Evolutionary conservation across 306 rosid genomes (phyloP).

Genomic region (Senna siamea): DNA sequence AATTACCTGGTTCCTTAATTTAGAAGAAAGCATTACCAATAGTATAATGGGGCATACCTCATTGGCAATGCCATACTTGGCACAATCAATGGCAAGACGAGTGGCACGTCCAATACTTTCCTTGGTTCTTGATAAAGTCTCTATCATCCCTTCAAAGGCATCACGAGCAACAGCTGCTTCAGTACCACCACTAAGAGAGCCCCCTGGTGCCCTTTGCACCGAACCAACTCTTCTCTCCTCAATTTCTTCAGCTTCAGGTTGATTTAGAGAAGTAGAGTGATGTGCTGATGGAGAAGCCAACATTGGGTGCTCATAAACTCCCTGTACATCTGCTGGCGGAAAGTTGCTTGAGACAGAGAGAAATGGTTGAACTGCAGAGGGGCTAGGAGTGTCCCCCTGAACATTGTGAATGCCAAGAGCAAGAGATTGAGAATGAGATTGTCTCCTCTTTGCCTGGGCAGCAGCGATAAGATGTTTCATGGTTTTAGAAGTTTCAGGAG

Average conservation of each 20-base stretch:
- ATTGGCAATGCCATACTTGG: constrained; percentile 94
- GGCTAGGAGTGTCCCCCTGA: constrained; percentile 78
- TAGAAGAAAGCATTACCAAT: constrained; percentile 14
- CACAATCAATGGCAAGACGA: constrained; percentile 98
- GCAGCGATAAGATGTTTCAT: constrained; percentile 95
- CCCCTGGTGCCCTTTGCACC: constrained; percentile 67
- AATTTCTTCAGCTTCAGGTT: constrained; percentile 68
- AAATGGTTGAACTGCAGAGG: constrained; percentile 62
- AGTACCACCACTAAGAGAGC: constrained; percentile 92
- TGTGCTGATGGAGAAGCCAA: constrained; percentile 69
- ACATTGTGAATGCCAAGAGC: constrained; percentile 54
- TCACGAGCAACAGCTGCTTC: constrained; percentile 99
- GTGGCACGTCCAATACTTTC: constrained; percentile 99
- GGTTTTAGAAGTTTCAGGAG: constrained; percentile 66
- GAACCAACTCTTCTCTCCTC: constrained; percentile 82
- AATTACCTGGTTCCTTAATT: constrained; percentile 23
- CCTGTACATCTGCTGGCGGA: constrained; percentile 60
- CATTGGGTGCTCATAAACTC: constrained; percentile 48
- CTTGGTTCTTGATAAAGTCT: constrained; percentile 97
- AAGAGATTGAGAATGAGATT: constrained; percentile 63
- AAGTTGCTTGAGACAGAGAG: constrained; percentile 55
- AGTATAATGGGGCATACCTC: constrained; percentile 63
- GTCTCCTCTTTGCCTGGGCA: constrained; percentile 91
- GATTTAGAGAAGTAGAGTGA: constrained; percentile 57
- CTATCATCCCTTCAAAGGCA: constrained; percentile 99